phyloP scores from a whole-genome alignment of 169 alveolate species.

The Babesia gibsoni region DNA sequence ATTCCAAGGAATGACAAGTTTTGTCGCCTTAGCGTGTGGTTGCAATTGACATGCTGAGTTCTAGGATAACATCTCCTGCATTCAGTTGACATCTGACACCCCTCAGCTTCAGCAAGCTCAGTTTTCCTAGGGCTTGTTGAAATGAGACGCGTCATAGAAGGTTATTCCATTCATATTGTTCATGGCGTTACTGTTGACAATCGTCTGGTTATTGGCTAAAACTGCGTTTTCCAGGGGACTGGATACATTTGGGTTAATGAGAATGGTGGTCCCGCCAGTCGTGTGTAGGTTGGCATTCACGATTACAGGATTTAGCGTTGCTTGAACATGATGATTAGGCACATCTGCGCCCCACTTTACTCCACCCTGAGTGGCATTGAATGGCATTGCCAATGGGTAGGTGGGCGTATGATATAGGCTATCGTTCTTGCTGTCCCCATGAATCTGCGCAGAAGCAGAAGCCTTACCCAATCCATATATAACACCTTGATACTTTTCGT shows the following conservation, averaged over 20 bases:
- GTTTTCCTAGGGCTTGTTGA: conserved; percentile 14
- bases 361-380: not conserved
- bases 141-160: conserved; percentile 37
- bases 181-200: conserved; percentile 23
- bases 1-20: not conserved
- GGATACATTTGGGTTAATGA: conserved; percentile 2
- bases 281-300: conserved; percentile 31
- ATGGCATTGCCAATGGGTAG: conserved; percentile 11
- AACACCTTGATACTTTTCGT: conserved; percentile 78
- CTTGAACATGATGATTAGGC: conserved; percentile 23
- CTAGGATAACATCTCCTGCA: conserved; percentile 20
- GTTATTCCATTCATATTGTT: conserved; percentile 15
- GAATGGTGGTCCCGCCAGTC: conserved; percentile 4
- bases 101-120: too few species aligned
- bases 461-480: conserved; percentile 84
- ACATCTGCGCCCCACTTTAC: conserved; percentile 29
- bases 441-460: conserved; percentile 40
- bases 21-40: not conserved
- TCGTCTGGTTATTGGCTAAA: not conserved
- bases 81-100: conserved; percentile 5
- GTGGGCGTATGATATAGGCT: conserved; percentile 23
- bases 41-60: conserved; percentile 9
- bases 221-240: conserved; percentile 1
- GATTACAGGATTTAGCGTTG: conserved; percentile 35
- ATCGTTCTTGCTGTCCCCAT: conserved; percentile 24